These are phyloP conservation scores for Cladosporium oxysporum DNA, from an alignment of 2,329 filamentous ascomycete species.

Conservation along the genomic window DNA sequence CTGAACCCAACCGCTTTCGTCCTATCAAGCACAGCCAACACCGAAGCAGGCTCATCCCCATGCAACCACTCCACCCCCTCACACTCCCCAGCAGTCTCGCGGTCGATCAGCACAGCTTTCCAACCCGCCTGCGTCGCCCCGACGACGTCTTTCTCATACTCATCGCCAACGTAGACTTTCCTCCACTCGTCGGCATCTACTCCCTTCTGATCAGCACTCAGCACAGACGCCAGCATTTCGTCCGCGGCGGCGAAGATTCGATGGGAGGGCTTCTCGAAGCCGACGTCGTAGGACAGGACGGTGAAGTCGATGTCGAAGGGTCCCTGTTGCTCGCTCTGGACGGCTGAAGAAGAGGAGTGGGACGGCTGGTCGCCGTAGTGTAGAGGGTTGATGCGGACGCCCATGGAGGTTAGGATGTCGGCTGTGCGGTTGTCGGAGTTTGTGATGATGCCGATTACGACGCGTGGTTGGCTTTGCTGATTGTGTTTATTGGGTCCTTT, in stretches of 20 bases:
- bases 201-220: constrained; percentile 34
- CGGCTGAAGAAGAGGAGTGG: not conserved
- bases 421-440: constrained; percentile 65
- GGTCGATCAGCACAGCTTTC: constrained; percentile 47
- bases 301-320: constrained; percentile 55
- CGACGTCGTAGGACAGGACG: constrained; percentile 65
- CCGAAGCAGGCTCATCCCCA: constrained; percentile 20
- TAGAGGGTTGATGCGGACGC: constrained; percentile 49
- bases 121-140: constrained; percentile 53
- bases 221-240: constrained; percentile 41
- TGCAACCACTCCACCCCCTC: constrained; percentile 28
- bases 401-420: constrained; percentile 55
- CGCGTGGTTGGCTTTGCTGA: constrained; percentile 10
- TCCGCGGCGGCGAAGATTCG: constrained; percentile 59
- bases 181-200: constrained; percentile 29
- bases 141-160: constrained; percentile 52
- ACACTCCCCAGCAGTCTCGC: constrained; percentile 29
- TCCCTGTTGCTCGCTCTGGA: not conserved
- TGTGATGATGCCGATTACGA: constrained; percentile 60
- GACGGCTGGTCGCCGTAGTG: constrained; percentile 28
- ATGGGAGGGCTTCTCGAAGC: constrained; percentile 59
- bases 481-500: constrained; percentile 28
- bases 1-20: constrained; percentile 28
- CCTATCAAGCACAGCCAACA: constrained; percentile 25
- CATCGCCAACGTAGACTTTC: constrained; percentile 58